Percentiles rank a stretch among this genome's conserved stretches.
Conservation (phyloP, 2,329 filamentous ascomycete species). For the Conoideocrella luteorostrata region DNA sequence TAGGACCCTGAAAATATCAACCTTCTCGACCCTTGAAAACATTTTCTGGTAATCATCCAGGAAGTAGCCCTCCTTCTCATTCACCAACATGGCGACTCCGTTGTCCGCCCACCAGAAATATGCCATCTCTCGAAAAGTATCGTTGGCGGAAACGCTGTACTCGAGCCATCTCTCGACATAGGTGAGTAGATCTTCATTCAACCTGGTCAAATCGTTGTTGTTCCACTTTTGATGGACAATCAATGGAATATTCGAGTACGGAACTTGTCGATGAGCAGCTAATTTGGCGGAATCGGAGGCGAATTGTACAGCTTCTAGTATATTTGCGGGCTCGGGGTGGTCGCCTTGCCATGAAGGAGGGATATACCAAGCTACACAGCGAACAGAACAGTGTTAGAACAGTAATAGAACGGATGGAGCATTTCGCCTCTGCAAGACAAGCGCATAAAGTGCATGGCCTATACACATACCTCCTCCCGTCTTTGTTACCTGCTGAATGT, state of each 20-base stretch:
- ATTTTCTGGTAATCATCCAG: constrained; percentile 10
- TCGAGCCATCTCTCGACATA: constrained; percentile 18
- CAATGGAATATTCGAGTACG: constrained; percentile 19
- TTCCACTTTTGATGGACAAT: constrained; percentile 18
- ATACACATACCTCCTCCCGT: constrained; percentile 14
- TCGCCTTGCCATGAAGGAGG: constrained; percentile 14
- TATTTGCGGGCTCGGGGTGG: constrained; percentile 11
- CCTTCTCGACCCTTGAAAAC: constrained; percentile 16
- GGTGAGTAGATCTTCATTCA: constrained; percentile 14
- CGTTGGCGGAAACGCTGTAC: constrained; percentile 7
- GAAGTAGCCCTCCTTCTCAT: constrained; percentile 13
- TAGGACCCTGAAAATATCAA: constrained; percentile 18
- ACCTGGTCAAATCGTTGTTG: constrained; percentile 10
- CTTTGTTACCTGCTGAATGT: constrained; percentile 13
- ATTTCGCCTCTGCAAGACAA: neutral
- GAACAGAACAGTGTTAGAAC: too few relatives aligned
- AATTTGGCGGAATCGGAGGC: constrained; percentile 13
- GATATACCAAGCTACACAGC: constrained; percentile 20
- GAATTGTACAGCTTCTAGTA: constrained; percentile 15
- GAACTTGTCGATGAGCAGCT: constrained; percentile 10
- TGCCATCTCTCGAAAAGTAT: constrained; percentile 13
- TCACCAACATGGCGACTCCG: constrained; percentile 14
- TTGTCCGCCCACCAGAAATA: constrained; percentile 19
- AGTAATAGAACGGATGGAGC: too few relatives aligned
- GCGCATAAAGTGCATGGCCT: neutral